phyloP scores from a whole-genome alignment of 2,329 filamentous ascomycete species.

The Chalara sp. region DNA sequence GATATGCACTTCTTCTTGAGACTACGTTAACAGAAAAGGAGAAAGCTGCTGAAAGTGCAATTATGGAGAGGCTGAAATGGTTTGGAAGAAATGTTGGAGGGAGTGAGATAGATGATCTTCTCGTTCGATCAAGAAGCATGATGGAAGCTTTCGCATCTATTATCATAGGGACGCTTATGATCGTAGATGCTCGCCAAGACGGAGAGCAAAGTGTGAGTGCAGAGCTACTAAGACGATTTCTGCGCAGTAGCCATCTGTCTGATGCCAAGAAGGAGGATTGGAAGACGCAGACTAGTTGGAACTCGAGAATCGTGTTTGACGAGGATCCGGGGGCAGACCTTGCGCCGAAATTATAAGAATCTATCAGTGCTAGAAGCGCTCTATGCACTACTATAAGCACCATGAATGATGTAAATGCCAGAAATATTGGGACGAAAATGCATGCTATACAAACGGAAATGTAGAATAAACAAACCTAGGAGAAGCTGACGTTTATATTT shows the following conservation, averaged over 20 bases:
- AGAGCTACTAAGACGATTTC: not conserved
- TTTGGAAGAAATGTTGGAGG: constrained; percentile 9
- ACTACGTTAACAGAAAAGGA: constrained; percentile 1
- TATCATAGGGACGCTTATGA: constrained; percentile 25
- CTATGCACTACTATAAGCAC: too few species aligned
- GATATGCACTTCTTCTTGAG: not conserved
- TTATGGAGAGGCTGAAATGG: constrained; percentile 7
- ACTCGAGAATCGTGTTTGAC: too few species aligned
- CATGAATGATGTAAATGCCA: too few species aligned
- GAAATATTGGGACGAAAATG: too few species aligned
- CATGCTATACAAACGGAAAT: too few species aligned
- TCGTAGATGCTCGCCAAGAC: constrained; percentile 28
- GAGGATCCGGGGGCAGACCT: too few species aligned
- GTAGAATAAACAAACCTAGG: too few species aligned
- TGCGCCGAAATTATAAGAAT: too few species aligned
- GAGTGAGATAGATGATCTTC: constrained; percentile 23
- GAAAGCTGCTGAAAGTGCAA: constrained; percentile 2
- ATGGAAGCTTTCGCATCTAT: constrained; percentile 26
- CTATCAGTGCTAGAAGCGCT: too few species aligned
- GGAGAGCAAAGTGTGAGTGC: constrained; percentile 13
- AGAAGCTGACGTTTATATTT: too few species aligned
- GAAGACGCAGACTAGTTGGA: too few species aligned
- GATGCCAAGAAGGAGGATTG: too few species aligned
- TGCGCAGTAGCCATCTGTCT: not conserved
- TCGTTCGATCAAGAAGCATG: constrained; percentile 22